phyloP scores from a whole-genome alignment of 202 grass and related monocot species.

The Saccharum hybrid region DNA sequence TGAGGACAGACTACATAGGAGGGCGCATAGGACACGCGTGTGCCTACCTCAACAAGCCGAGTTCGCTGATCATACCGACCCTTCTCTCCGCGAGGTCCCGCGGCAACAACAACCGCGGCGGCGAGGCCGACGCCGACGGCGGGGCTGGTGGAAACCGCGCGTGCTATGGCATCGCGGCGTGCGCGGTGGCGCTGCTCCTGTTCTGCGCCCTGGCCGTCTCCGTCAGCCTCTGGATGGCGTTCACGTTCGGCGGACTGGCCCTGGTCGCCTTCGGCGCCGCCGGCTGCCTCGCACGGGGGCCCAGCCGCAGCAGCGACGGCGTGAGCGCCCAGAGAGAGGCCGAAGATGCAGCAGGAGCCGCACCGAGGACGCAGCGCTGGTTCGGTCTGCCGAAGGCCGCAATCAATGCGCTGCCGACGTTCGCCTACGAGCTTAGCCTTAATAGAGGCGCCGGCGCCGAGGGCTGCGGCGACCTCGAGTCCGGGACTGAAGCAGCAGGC shows the following conservation, averaged over 20 bases:
- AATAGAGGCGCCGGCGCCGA: not conserved
- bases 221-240: slow-evolving; percentile 20
- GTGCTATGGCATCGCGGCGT: slow-evolving; percentile 1
- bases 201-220: slow-evolving; percentile 25
- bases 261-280: slow-evolving; percentile 5
- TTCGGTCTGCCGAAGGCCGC: slow-evolving; percentile 7
- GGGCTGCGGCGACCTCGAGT: not conserved
- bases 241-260: slow-evolving; percentile 2
- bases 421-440: not conserved
- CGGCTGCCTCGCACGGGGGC: not conserved
- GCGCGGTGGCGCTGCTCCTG: slow-evolving; percentile 1
- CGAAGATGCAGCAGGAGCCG: not conserved
- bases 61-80: slow-evolving; percentile 2
- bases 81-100: slow-evolving; percentile 9
- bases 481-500: not conserved
- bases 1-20: not conserved
- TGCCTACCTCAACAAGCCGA: not conserved
- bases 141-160: not conserved
- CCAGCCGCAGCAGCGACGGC: too few relatives aligned
- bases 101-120: too few relatives aligned
- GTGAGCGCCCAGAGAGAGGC: not conserved
- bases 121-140: not conserved
- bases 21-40: too few relatives aligned
- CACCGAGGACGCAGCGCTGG: not conserved
- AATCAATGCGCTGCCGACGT: slow-evolving; percentile 32